Evolutionary conservation across 2,329 filamentous ascomycete genomes (phyloP), one percentile per base, ranked within the genome.

Genomic region (Pseudocercospora pini-densiflorae): DNA sequence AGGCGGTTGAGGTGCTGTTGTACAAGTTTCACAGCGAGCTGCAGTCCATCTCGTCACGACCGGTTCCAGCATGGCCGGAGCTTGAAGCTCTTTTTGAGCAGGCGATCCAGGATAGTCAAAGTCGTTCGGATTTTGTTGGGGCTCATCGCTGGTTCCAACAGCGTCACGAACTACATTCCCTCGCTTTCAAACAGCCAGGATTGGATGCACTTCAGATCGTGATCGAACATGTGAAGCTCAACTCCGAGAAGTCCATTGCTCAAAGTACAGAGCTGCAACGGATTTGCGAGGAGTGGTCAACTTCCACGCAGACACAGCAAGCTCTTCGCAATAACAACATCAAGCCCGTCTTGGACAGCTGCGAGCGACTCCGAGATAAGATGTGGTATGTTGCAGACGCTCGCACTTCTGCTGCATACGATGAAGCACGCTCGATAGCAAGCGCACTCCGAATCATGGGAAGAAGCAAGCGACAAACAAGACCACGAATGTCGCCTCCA

Each of bases 351-450:
- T 19, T 61, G 12, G 54, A 65, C 24, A 49, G 59, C 19, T 64
- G 68, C 54, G 66, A 70, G 43, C 60, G 57, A 24, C 55, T 74
- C 14, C 88, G 95, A 49, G 92, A 97, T 77, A 98, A 98, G 83
- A 97, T 98, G 92, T 99, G 95, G 95, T 99, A 97, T 77, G 92
- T 95, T 67, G 94, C 92, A 1, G 93, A 97, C 77, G 94, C 98
- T 29, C 90, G 92, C 68, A 94, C 94, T 73, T 97, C 95, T 3
- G 91, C 89, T 58, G 88, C 89, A 9, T 98, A 97, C 74, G 92
- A 95, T 67, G 91, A 96, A 72, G 93, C 92, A 45, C 90, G 90
- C 65, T 92, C 94, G 70, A 90, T 98, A 55, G 92, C 93, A 5
- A 87, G 92, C 66, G 95, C 94, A 4, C 82, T 99, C 59, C 96